A percentile compares a stretch with the other conserved stretches of the same genome.
These are phyloP conservation scores for Spongiforma sp. DNA, from an alignment of 1,284 basidiomycete species.

Conservation along the genomic window DNA sequence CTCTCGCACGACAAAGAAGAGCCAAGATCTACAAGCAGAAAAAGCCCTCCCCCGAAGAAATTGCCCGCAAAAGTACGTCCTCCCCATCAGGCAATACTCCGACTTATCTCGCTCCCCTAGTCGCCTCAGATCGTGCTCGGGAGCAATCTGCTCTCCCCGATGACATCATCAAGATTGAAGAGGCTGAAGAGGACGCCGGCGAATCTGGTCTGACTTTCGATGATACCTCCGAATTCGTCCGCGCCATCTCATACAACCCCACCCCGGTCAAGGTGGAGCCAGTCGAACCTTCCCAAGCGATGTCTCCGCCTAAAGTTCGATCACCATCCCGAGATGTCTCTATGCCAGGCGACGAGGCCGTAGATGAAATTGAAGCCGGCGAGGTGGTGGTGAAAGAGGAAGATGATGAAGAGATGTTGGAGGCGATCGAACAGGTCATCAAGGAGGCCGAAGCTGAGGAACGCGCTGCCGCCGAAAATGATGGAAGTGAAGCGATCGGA, in stretches of 20 bases:
- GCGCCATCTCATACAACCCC: conserved; percentile 79
- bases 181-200: conserved; percentile 62
- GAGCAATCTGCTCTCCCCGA: conserved; percentile 52
- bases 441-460: conserved; percentile 64
- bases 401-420: conserved; percentile 74
- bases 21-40: conserved; percentile 81
- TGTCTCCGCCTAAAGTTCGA: conserved; percentile 41
- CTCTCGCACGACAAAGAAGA: conserved; percentile 84
- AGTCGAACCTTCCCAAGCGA: conserved; percentile 43
- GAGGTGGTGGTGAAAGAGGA: conserved; percentile 81
- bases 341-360: conserved; percentile 63
- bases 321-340: conserved; percentile 58
- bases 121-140: conserved; percentile 65
- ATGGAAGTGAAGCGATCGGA: conserved; percentile 47
- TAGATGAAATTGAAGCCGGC: conserved; percentile 82
- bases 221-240: conserved; percentile 97
- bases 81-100: neutral
- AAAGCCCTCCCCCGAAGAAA: conserved; percentile 84
- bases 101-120: conserved; percentile 43
- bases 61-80: conserved; percentile 79
- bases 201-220: conserved; percentile 84
- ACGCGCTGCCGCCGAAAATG: conserved; percentile 41
- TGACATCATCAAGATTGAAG: conserved; percentile 62
- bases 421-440: conserved; percentile 73
- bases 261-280: conserved; percentile 59